A percentile compares a stretch with the other conserved stretches of the same genome.
These are phyloP conservation scores for Actinomucor elegans DNA, from an alignment of 371 early-diverging fungal species.

Conservation along the genomic window DNA sequence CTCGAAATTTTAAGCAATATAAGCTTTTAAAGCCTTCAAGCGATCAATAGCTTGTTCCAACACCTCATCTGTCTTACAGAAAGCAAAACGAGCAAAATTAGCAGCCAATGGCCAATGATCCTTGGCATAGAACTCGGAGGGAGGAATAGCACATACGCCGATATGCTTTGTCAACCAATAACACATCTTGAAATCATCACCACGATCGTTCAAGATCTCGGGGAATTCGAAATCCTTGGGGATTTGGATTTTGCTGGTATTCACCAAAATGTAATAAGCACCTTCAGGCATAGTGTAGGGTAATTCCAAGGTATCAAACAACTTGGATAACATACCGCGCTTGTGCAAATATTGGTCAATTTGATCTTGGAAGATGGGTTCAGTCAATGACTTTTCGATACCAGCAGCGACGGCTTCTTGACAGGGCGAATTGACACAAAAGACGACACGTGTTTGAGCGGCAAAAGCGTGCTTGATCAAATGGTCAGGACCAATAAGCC, in stretches of 20 bases:
- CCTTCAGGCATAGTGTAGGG: constrained; percentile 90
- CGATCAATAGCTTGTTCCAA: constrained; percentile 76
- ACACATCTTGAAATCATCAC: constrained; percentile 80
- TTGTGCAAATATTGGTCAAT: constrained; percentile 66
- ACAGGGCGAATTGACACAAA: constrained; percentile 86
- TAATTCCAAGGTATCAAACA: constrained; percentile 72
- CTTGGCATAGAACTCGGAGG: constrained; percentile 85
- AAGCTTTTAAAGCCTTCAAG: constrained; percentile 63
- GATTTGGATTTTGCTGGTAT: constrained; percentile 67
- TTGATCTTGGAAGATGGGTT: constrained; percentile 74
- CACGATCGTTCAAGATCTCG: constrained; percentile 57
- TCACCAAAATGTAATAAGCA: constrained; percentile 91
- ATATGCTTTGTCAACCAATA: constrained; percentile 88
- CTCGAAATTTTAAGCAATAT: constrained; percentile 30
- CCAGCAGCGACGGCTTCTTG: constrained; percentile 89
- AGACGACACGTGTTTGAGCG: constrained; percentile 90
- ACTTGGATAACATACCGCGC: constrained; percentile 71
- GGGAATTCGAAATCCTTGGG: constrained; percentile 71
- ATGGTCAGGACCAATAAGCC: constrained; percentile 83
- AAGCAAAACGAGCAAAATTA: constrained; percentile 87
- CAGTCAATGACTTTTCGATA: constrained; percentile 63
- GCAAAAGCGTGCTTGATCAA: constrained; percentile 77
- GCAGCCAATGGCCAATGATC: constrained; percentile 72
- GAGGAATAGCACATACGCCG: constrained; percentile 93
- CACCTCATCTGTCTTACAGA: constrained; percentile 90